phyloP scores from a whole-genome alignment of 2,329 filamentous ascomycete species.

The Cladosporium sp. region DNA sequence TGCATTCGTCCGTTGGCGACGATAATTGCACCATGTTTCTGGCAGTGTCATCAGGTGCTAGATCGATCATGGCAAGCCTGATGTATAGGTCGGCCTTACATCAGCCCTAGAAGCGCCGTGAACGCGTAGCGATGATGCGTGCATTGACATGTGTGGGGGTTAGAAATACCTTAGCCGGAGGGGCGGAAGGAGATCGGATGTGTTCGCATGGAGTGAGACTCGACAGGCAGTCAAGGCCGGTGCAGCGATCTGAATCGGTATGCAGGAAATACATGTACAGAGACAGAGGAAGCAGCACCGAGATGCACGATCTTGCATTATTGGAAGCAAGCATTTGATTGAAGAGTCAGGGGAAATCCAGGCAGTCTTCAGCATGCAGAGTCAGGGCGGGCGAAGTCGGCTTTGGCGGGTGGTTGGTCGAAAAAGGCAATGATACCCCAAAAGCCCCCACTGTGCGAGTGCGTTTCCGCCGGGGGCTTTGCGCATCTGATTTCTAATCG shows the following conservation, averaged over 20 bases:
- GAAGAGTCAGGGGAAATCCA: neutral
- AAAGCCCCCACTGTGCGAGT: neutral
- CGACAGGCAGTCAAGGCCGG: no score
- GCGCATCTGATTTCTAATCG: neutral
- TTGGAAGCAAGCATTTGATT: neutral
- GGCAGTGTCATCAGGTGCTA: no score
- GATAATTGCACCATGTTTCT: no score
- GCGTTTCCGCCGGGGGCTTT: neutral
- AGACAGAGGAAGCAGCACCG: neutral
- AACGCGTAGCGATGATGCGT: conserved; percentile 1
- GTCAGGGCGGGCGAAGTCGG: no score
- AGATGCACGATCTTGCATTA: no score
- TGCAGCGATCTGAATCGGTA: no score
- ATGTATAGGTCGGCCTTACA: neutral
- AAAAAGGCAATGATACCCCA: no score
- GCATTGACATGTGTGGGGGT: neutral
- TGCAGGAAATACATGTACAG: no score
- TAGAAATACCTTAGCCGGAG: neutral
- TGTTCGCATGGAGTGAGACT: neutral
- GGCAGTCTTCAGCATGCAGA: no score
- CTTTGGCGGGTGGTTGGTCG: neutral
- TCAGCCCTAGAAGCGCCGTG: neutral
- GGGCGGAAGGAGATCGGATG: no score
- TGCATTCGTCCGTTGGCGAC: no score
- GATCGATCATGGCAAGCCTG: neutral